phyloP scores from a whole-genome alignment of 495 filamentous ascomycete species.

The Penicillium flavigenum region DNA sequence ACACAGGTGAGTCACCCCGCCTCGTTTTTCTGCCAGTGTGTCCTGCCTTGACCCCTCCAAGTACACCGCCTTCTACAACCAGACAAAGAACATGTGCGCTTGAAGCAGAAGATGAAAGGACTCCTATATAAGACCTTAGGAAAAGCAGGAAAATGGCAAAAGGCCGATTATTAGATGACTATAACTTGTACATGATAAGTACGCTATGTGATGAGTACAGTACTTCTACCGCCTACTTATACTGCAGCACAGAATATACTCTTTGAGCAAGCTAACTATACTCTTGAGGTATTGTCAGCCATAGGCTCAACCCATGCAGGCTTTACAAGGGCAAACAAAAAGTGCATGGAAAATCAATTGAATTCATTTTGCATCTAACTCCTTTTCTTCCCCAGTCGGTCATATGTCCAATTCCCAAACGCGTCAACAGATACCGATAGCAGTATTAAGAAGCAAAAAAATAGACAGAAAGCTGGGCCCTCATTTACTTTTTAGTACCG shows the following conservation, averaged over 20 bases:
- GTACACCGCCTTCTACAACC: conserved; percentile 17
- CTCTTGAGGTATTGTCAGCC: background rate
- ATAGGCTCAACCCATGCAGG: background rate
- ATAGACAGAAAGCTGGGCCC: conserved; percentile 1
- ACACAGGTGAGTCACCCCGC: conserved; percentile 18
- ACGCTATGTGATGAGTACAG: too few species aligned
- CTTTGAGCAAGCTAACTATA: background rate
- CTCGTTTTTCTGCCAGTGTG: conserved; percentile 30
- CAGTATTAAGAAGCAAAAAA: conserved; percentile 12
- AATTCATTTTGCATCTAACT: conserved; percentile 10
- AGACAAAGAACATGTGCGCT: background rate
- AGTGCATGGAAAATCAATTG: background rate
- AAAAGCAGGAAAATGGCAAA: background rate
- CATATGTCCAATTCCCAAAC: conserved; percentile 5
- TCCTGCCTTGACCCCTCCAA: conserved; percentile 10
- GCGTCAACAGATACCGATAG: conserved; percentile 11
- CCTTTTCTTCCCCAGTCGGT: conserved; percentile 6
- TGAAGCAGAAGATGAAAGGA: background rate
- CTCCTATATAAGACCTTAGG: background rate
- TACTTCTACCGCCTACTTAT: background rate
- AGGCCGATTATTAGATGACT: background rate
- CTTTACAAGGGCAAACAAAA: background rate
- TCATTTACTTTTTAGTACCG: conserved; percentile 36
- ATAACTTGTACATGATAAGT: background rate
- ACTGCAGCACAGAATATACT: too few species aligned